Evolutionary conservation across 805 yeast genomes (phyloP).

Genomic region (Pichia occidentalis): DNA sequence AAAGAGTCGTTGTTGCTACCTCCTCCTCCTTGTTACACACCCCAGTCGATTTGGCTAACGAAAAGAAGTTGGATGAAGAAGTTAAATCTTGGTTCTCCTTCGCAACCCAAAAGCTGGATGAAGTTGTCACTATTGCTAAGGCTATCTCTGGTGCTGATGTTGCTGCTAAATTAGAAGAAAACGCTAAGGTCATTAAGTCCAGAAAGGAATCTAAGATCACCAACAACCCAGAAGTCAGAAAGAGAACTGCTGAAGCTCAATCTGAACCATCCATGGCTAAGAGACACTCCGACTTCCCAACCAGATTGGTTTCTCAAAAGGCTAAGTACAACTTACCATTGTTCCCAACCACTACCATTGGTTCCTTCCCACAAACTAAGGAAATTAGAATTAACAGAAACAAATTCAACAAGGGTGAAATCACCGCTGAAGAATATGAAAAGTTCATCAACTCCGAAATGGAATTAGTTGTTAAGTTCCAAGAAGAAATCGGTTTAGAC

Average conservation of each 20-base stretch:
- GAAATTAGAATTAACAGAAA: conserved; percentile 98
- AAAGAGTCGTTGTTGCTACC: conserved; percentile 86
- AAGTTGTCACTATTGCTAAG: conserved; percentile 88
- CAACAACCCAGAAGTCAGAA: conserved; percentile 84
- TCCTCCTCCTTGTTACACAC: conserved; percentile 97
- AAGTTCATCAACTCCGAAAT: conserved; percentile 95
- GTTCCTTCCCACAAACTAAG: conserved; percentile 99
- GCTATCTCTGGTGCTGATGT: conserved; percentile 83
- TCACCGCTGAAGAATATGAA: conserved; percentile 93
- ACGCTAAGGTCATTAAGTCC: conserved; percentile 77
- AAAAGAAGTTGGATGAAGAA: conserved; percentile 82
- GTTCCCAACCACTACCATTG: conserved; percentile 99
- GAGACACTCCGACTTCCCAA: conserved; percentile 82
- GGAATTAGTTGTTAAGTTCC: conserved; percentile 94
- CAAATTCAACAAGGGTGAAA: conserved; percentile 95
- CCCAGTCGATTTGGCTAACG: conserved; percentile 92
- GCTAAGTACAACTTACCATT: conserved; percentile 84
- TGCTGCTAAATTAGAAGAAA: conserved; percentile 69
- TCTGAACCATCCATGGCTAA: conserved; percentile 62
- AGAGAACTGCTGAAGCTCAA: conserved; percentile 66
- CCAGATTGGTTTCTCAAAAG: conserved; percentile 84
- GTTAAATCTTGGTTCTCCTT: conserved; percentile 98
- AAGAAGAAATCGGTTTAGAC: conserved; percentile 97
- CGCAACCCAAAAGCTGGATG: conserved; percentile 92
- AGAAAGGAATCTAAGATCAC: conserved; percentile 85